Base-by-base conservation (phyloP, 2,329 filamentous ascomycete genomes). In the Cladophialophora yegresii region DNA sequence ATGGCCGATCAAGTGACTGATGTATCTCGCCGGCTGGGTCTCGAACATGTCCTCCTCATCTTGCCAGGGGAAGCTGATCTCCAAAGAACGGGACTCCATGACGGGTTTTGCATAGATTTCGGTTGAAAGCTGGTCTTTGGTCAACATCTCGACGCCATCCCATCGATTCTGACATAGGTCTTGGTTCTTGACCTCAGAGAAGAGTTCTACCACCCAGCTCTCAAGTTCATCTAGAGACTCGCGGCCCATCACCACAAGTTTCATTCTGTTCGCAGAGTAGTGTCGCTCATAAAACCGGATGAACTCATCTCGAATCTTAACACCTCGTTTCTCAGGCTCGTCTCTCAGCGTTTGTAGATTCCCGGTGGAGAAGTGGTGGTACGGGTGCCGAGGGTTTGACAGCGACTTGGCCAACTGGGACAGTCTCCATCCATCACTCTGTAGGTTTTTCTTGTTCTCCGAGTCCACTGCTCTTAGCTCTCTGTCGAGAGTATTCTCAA, bases 381-480 rank as follows among this genome's bases (percentile, higher is more conserved):
- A 96, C 0, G 93, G 93, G 72, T 97, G 93, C 13, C 88, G 86
- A 2, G 90, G 88, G 76, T 93, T 96, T 2, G 92, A 91, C n/a
- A 95, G 80, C 2, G 89, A 89, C 79, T 96, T 96, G 74, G 91
- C 90, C 26, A 97, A 83, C 77, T 97, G 93, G 73, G 93, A 87
- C 68, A 96, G 79, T 16, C 93, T 87, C 92, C 93, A 96, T 62
- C 85, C 85, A 73, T 97, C 93, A 75, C 87, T 93, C 78, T 97
- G 93, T 55, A 97, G 80, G 71, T 97, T 97, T 84, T 97, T 97
- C 84, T 96, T 96, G 80, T 97, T 96, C 77, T 97, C 93, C 4
- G 92, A 96, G 74, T 97, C 92, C 22, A 97, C 93, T 0, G 93
- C 93, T 69, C 85, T 87, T 67, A 97, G 82, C 78, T 97, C 93